Conservation (phyloP, 1,284 basidiomycete genomes). For the Volvariella surrecta region DNA sequence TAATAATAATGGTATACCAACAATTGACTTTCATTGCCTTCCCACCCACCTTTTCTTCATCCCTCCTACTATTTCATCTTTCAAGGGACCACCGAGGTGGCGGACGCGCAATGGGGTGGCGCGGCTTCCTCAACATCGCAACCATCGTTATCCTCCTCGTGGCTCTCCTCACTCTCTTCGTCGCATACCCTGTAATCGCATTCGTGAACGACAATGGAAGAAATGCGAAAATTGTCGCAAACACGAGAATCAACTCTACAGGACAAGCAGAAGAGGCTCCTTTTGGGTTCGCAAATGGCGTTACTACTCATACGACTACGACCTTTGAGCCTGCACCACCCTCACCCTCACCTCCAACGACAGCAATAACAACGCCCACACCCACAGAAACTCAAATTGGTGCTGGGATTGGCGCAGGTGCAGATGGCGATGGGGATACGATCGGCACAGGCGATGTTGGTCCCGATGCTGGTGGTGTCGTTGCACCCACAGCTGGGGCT, state of each 20-base stretch:
- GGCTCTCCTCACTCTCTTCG: slow-evolving; percentile 22
- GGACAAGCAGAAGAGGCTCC: slow-evolving; percentile 20
- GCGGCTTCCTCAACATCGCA: slow-evolving; percentile 19
- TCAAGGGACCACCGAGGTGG: background rate
- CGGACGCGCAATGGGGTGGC: slow-evolving; percentile 10
- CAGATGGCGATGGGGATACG: no score
- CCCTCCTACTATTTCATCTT: no score
- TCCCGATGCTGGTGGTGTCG: background rate
- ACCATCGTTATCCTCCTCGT: slow-evolving; percentile 20
- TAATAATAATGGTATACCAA: no score
- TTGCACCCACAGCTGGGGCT: background rate
- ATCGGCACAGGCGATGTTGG: background rate
- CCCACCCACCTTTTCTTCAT: no score
- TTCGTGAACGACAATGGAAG: slow-evolving; percentile 15
- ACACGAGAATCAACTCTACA: slow-evolving; percentile 26
- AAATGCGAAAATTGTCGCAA: slow-evolving; percentile 19
- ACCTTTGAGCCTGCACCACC: no score
- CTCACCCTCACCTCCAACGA: no score
- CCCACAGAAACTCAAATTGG: no score
- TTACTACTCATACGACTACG: background rate
- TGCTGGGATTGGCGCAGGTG: no score
- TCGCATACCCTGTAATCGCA: slow-evolving; percentile 23
- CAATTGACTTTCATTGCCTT: no score
- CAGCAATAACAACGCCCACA: no score
- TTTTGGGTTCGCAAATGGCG: slow-evolving; percentile 7